Base-by-base conservation (phyloP, 2,329 filamentous ascomycete genomes). In the Leptographium wingfieldii region DNA sequence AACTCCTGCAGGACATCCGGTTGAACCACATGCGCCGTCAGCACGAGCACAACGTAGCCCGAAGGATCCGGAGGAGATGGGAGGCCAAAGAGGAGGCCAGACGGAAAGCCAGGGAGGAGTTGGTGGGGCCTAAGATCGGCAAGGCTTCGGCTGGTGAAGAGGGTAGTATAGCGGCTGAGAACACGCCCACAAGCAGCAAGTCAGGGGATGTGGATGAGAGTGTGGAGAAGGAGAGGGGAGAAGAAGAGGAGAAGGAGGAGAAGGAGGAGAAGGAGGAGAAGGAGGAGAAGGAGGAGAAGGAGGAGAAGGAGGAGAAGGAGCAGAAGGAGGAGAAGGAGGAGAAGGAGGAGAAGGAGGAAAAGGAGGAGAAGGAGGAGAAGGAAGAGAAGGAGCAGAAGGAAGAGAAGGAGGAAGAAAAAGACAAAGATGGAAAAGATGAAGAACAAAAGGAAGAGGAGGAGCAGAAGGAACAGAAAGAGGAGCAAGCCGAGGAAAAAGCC, bases 1-100 rank as follows among this genome's bases (percentile, higher is more conserved):
- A 71, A 56, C 71, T 77, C 52, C 68, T 68, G 48, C 72, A 73
- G 62, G 72, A 74, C 61, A 69, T 68, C n/a, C 22, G 22, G 35
- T 14, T 56, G 48, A 66, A 69, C 12, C 63, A 74, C 10, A 7
- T 69, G 69, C 73, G 69, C 67, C 72, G 49, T 59, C 72, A 62
- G 66, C 64, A 49, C 59, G 40, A 25, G 3, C 62, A 60, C 46
- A 67, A 66, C 58, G 56, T 57, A 10, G 3, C 9, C 11, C n/a
- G 33, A 5, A 40, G 25, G 33, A 1, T 3, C 5, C 2, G 3
- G 53, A 22, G 10, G n/a, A 40, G 31, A 14, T 2, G 31, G n/a
- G 62, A 67, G 35, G 68, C 68, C 16, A 67, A n/a, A 25, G 22
- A 27, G n/a, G 22, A 27, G n/a, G 31, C 33, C 22, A 22, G 22